Evolutionary conservation across 2,329 filamentous ascomycete genomes (phyloP), one percentile per base, ranked within the genome.

Genomic region (Stagonosporopsis cucurbitacearum): DNA sequence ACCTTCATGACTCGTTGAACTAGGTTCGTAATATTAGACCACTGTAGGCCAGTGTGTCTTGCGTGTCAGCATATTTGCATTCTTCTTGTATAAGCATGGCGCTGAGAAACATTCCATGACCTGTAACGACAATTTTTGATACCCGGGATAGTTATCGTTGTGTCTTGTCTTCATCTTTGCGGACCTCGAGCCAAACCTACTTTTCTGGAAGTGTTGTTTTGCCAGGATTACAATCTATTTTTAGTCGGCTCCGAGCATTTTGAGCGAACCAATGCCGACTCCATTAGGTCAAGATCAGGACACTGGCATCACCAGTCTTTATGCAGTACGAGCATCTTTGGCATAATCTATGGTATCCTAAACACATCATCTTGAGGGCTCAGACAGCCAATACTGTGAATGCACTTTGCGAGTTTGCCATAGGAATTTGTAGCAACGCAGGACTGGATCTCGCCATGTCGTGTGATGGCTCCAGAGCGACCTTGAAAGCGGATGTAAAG

Each of bases 131-230:
- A 17, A 23, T 37, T 1, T 12, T 42, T 19, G 28, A 55, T 55
- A 55, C 53, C 36, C 43, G 41, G 6, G 36, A 53, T 42, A n/a
- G 13, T 30, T 30, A 30, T 30, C n/a, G n/a, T 32, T 15, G 7
- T n/a, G 4, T 30, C 28, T 26, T 26, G 25, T 26, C 6, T 26
- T 26, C 25, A 26, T 26, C 11, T 26, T n/a, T n/a, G n/a, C n/a
- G n/a, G n/a, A n/a, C n/a, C n/a, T n/a, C n/a, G n/a, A n/a, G n/a
- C n/a, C n/a, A n/a, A n/a, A n/a, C n/a, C n/a, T n/a, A n/a, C n/a
- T n/a, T n/a, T n/a, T n/a, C n/a, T n/a, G n/a, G n/a, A n/a, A 19
- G 19, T 36, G 5, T 13, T 20, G 17, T 20, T 20, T 1, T 3
- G 5, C 9, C 3, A 2, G n/a, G 30, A n/a, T 2, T 32, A n/a